A percentile compares a stretch with the other conserved stretches of the same genome.
These are phyloP conservation scores for Fusarium nygamai DNA, from an alignment of 2,329 filamentous ascomycete species.

Conservation along the genomic window DNA sequence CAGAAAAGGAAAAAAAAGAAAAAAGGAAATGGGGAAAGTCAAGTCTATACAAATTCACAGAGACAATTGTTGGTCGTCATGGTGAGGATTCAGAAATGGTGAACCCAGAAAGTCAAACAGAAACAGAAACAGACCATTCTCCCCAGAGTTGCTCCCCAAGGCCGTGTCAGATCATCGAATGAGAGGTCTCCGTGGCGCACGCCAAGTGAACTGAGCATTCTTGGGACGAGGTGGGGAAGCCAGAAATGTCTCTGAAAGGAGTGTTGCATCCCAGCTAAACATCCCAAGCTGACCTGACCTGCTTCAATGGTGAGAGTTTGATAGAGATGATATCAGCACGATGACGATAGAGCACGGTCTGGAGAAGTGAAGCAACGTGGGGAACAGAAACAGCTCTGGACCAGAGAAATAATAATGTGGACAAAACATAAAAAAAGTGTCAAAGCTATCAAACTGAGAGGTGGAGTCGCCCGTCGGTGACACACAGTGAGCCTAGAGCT, in stretches of 20 bases:
- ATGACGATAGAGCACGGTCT: conserved; percentile 11
- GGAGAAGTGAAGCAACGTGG: background rate
- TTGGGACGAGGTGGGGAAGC: conserved; percentile 1
- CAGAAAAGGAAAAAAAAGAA: background rate
- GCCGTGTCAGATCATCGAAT: conserved; percentile 39
- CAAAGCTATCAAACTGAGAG: conserved; percentile 12
- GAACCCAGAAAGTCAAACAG: conserved; percentile 6
- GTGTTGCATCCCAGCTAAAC: background rate
- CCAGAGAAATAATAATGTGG: background rate
- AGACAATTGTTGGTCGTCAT: conserved; percentile 18
- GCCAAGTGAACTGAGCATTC: conserved; percentile 28
- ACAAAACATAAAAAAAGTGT: background rate
- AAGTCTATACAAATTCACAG: conserved; percentile 1
- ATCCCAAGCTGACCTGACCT: background rate
- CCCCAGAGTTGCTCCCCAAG: conserved; percentile 11
- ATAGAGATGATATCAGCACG: background rate
- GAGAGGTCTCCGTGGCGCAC: conserved; percentile 8
- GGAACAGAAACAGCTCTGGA: conserved; percentile 5
- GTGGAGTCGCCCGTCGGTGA: conserved; percentile 13
- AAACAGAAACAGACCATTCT: conserved; percentile 1
- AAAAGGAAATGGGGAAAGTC: background rate
- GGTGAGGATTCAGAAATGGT: conserved; percentile 27
- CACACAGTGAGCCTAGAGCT: conserved; percentile 15
- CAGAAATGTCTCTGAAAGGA: background rate
- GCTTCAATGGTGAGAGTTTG: background rate